Evolutionary conservation across 2,329 filamentous ascomycete genomes (phyloP).

Genomic region (Diaporthe velutina): DNA sequence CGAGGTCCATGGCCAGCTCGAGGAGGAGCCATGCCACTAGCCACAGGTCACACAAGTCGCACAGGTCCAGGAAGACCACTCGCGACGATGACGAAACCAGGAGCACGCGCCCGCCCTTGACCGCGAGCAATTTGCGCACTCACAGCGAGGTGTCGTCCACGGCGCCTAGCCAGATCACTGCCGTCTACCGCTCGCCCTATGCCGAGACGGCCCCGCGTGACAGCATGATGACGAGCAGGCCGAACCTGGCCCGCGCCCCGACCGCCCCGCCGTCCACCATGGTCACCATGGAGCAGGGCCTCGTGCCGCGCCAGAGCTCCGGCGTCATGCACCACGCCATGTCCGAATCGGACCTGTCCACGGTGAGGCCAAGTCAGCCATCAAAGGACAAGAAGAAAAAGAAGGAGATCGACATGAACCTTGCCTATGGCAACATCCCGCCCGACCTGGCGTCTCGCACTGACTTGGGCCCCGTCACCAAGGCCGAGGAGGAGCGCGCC

Average conservation of each 20-base stretch:
- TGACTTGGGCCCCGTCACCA: constrained; percentile 56
- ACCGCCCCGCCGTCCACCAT: constrained; percentile 43
- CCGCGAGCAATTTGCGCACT: constrained; percentile 65
- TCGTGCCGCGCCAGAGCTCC: constrained; percentile 46
- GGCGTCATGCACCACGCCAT: constrained; percentile 50
- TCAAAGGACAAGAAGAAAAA: constrained; percentile 42
- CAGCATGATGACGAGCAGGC: constrained; percentile 49
- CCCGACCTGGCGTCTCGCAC: constrained; percentile 70
- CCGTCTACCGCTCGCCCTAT: constrained; percentile 54
- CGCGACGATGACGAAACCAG: constrained; percentile 55
- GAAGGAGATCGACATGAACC: constrained; percentile 84
- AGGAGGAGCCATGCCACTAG: constrained; percentile 34
- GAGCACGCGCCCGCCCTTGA: constrained; percentile 59
- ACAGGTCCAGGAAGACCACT: constrained; percentile 48
- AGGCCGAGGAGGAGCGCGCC: constrained; percentile 43
- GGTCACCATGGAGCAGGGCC: constrained; percentile 15
- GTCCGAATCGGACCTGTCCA: constrained; percentile 56
- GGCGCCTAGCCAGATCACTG: constrained; percentile 57
- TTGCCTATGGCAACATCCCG: constrained; percentile 89
- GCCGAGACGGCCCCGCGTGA: constrained; percentile 56
- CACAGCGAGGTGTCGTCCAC: constrained; percentile 66
- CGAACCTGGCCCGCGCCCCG: constrained; percentile 49
- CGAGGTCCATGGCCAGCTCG: constrained; percentile 32
- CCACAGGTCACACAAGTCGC: constrained; percentile 43
- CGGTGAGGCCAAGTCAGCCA: background rate